Conservation (phyloP, 805 yeast species). For the Kodamaea jinghongensis region DNA sequence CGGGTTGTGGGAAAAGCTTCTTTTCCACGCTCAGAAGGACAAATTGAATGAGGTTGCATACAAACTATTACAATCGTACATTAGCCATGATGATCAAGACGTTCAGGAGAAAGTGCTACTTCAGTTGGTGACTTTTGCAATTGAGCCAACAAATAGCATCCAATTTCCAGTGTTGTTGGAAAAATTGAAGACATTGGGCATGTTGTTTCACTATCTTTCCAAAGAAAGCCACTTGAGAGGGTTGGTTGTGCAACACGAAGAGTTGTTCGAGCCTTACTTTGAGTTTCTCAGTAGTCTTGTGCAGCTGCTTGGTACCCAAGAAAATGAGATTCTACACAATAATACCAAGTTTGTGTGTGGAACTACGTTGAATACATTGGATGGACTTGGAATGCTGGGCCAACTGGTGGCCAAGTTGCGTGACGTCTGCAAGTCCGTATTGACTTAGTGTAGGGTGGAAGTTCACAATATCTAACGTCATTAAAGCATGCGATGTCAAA, state of each 20-base stretch:
- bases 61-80: conserved; percentile 21
- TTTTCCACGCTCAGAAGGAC: conserved; percentile 1
- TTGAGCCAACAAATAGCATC: conserved; percentile 1
- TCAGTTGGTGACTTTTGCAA: neutral
- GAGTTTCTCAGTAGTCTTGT: conserved; percentile 15
- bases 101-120: neutral
- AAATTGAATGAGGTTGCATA: conserved; percentile 14
- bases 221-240: conserved; percentile 2
- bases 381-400: conserved; percentile 1
- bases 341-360: conserved; percentile 34
- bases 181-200: conserved; percentile 21
- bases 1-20: conserved; percentile 10
- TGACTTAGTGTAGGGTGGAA: too few species aligned
- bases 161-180: conserved; percentile 10
- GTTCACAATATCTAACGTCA: too few species aligned
- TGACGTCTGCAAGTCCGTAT: conserved; percentile 2
- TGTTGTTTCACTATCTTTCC: conserved; percentile 16
- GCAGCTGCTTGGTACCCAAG: conserved; percentile 3
- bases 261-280: conserved; percentile 10
- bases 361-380: conserved; percentile 11
- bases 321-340: conserved; percentile 21
- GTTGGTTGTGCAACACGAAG: conserved; percentile 5
- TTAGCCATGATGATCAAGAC: conserved; percentile 1
- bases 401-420: conserved; percentile 1
- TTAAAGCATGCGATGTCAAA: too few species aligned